Evolutionary conservation across 108 stramenopile species (phyloP).

Genomic region (Cyclotella baltica): DNA sequence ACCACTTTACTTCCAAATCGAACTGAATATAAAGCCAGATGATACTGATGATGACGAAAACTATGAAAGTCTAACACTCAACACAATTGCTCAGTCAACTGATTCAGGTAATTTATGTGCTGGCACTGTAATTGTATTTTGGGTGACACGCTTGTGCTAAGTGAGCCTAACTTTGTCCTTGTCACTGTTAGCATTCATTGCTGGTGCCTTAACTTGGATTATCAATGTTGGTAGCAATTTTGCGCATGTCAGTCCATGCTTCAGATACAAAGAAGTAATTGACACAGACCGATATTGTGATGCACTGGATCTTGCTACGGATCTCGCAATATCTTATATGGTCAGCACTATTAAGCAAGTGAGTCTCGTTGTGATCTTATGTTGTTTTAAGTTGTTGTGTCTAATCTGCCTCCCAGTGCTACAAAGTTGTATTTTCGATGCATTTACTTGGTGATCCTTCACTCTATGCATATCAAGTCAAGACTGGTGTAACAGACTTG

Average conservation of each 20-base stretch:
- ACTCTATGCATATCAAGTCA: constrained; percentile 22
- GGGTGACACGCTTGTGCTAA: too few relatives aligned
- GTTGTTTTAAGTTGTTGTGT: background rate
- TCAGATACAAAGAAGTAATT: constrained; percentile 25
- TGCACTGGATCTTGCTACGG: constrained; percentile 25
- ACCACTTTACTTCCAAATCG: constrained; percentile 32
- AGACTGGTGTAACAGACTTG: constrained; percentile 32
- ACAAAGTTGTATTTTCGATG: constrained; percentile 39
- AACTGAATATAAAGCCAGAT: constrained; percentile 35
- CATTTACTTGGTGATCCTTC: constrained; percentile 41
- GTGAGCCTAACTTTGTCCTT: too few relatives aligned
- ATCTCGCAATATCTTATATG: constrained; percentile 20
- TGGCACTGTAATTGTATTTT: too few relatives aligned
- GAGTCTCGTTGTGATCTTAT: background rate
- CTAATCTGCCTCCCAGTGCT: background rate
- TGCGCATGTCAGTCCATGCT: constrained; percentile 44
- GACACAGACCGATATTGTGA: constrained; percentile 35
- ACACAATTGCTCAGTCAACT: constrained; percentile 28
- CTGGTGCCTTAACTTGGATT: constrained; percentile 38
- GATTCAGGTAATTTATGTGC: constrained; percentile 26
- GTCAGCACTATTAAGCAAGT: constrained; percentile 39
- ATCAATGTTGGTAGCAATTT: constrained; percentile 42
- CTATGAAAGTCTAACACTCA: constrained; percentile 16
- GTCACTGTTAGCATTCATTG: background rate
- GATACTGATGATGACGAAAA: constrained; percentile 4